Base-by-base conservation (phyloP, 768 basidiomycete genomes). In the Amanita exitialis region DNA sequence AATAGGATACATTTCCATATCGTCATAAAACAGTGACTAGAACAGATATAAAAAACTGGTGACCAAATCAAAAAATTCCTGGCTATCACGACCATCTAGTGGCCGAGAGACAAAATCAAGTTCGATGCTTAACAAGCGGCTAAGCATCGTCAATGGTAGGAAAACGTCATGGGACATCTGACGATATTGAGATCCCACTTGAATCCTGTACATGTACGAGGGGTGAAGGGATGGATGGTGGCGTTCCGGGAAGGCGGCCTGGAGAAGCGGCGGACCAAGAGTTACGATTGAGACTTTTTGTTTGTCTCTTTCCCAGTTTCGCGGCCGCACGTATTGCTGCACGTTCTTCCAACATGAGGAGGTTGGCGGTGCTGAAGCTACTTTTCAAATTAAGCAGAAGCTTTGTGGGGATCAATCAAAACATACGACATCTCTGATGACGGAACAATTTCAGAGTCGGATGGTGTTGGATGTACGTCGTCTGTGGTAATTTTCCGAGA, bases 311-410 rank as follows among this genome's bases (percentile, higher is more conserved):
- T 44, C 77, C 75, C 15, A 73, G 65, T 60, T 70, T 71, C 44
- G 74, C 75, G 9, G 78, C 79, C 2, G 76, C 76, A 18, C 77
- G 73, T 43, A 79, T 77, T 30, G 75, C 76, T 13, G 70, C 68
- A 56, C 66, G 66, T 12, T 59, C 61, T 45, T 61, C 61, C 18
- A 49, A 50, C 47, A 46, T 54, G 7, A 60, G 51, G 21, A 57
- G 51, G 41, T 59, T 60, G 34, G 57, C 60, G 16, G 54, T 43
- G 27, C 56, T 61, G 37, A 44, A 58, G 49, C 49, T 59, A 37
- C 58, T 64, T 28, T 25, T 43, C 30, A 16, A 3, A 3, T 42
- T 16, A 49, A 15, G 12, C 9, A 16, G 7, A 28, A 16, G n/a
- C 25, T 12, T 27, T 21, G 23, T n/a, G 28, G 13, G 28, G 8